Evolutionary conservation across 1,284 basidiomycete species (phyloP), one percentile per base, ranked within the genome.

Genomic region (Microbotryum saponariae): DNA sequence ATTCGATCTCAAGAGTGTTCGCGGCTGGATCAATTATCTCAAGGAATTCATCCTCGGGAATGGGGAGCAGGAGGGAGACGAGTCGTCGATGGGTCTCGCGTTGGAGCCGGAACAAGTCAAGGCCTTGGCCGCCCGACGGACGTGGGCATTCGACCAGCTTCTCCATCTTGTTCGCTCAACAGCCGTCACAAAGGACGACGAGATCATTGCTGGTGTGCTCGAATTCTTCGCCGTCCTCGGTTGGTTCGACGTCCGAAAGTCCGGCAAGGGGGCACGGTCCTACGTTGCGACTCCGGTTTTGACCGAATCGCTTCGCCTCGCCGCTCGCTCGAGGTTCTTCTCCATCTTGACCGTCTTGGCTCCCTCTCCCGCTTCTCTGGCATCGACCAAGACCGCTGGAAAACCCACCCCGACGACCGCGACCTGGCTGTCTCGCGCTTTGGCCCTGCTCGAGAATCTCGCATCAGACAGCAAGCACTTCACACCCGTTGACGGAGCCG

Each of bases 121-220:
- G 58, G 27, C 51, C 7, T 9, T 76, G 21, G 72, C 77, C 53
- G 74, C 76, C 20, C 60, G 73, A 42, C 79, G 89, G 57, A 77
- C 77, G 48, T 97, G 93, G 92, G 84, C 90, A 25, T 81, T 89
- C 51, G 91, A 97, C 61, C 94, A 97, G 77, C 78, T 97, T 29
- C 78, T 84, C 12, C 63, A 65, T n/a, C 61, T 67, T 23, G 65
- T 48, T 23, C 61, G 59, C 42, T 55, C 60, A 23, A 61, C 58
- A 0, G 42, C 23, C 3, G 61, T 97, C 47, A 88, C 88, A 9
- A 92, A 89, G 74, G 80, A 82, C 58, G 90, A 94, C 72, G 79
- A 79, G 52, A 90, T 89, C 84, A 79, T 94, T 23, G 77, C 82
- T 60, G 79, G 80, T 12, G 78, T 92, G 54, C 79, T 97, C 47